phyloP scores from a whole-genome alignment of 768 basidiomycete species.

The Russula sp. region DNA sequence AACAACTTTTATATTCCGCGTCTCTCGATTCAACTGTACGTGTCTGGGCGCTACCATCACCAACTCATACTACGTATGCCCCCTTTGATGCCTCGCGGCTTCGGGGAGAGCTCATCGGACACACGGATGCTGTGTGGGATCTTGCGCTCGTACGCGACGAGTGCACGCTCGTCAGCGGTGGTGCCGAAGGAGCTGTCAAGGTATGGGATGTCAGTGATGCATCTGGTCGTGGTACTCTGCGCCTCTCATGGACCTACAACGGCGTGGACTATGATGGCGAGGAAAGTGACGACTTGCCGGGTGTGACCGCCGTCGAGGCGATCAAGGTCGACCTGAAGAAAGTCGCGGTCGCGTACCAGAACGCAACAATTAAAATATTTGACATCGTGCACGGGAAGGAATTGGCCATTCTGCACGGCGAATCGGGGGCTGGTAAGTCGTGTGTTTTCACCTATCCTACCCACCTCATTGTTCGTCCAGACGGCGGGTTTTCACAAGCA shows the following conservation, averaged over 20 bases:
- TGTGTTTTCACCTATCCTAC: background rate
- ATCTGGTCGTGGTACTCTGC: constrained; percentile 52
- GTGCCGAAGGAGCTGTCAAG: constrained; percentile 88
- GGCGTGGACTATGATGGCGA: constrained; percentile 49
- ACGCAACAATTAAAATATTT: constrained; percentile 85
- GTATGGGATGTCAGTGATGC: constrained; percentile 84
- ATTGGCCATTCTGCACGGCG: constrained; percentile 44
- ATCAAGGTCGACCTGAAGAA: constrained; percentile 79
- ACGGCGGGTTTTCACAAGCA: constrained; percentile 75
- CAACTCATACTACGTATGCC: constrained; percentile 82
- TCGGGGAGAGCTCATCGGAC: constrained; percentile 79
- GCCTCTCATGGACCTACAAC: constrained; percentile 73
- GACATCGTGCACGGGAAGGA: constrained; percentile 87
- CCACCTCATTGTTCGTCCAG: constrained; percentile 35
- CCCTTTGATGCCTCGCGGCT: constrained; percentile 78
- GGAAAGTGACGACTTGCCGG: constrained; percentile 42
- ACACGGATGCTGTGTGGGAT: constrained; percentile 97
- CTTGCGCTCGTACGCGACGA: constrained; percentile 80
- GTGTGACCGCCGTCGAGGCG: constrained; percentile 79
- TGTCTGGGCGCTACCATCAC: constrained; percentile 77
- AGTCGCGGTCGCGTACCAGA: constrained; percentile 86
- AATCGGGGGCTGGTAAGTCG: constrained; percentile 16
- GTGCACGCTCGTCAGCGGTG: constrained; percentile 79
- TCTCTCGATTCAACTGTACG: constrained; percentile 92
- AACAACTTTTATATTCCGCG: constrained; percentile 79